Conservation (phyloP, 805 yeast genomes). For the Spathaspora gorwiae region DNA sequence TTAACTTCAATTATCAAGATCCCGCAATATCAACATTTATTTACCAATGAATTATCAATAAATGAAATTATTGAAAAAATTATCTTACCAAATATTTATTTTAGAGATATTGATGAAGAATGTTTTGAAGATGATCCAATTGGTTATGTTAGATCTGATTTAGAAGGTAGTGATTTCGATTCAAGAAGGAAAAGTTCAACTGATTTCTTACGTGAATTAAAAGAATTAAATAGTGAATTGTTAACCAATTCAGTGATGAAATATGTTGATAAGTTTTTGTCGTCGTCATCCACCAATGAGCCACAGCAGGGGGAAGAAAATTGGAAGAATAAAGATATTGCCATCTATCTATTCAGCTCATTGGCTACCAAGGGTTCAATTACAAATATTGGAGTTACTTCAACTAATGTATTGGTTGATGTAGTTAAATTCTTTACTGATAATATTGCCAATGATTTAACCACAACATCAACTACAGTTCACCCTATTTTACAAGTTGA, state of each 20-base stretch:
- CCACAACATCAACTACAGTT: constrained; percentile 22
- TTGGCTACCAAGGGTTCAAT: constrained; percentile 87
- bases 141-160: constrained; percentile 83
- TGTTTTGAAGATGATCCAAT: constrained; percentile 96
- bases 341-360: constrained; percentile 79
- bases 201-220: constrained; percentile 82
- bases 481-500: constrained; percentile 85
- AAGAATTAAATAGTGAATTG: constrained; percentile 67
- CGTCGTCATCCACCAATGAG: constrained; percentile 30
- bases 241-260: constrained; percentile 72
- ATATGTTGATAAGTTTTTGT: constrained; percentile 65
- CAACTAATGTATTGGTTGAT: constrained; percentile 80
- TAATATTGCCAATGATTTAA: constrained; percentile 78
- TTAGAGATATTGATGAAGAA: constrained; percentile 88
- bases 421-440: constrained; percentile 80
- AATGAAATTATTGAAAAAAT: constrained; percentile 77
- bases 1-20: constrained; percentile 73
- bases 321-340: constrained; percentile 87
- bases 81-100: constrained; percentile 79
- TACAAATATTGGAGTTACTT: constrained; percentile 81
- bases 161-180: constrained; percentile 93
- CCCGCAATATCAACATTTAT: constrained; percentile 61
- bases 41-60: constrained; percentile 54
- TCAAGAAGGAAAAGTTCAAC: constrained; percentile 91
- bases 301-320: neutral